Evolutionary conservation across 2,329 filamentous ascomycete species (phyloP).

Genomic region (Fusarium sterilihyphosum): DNA sequence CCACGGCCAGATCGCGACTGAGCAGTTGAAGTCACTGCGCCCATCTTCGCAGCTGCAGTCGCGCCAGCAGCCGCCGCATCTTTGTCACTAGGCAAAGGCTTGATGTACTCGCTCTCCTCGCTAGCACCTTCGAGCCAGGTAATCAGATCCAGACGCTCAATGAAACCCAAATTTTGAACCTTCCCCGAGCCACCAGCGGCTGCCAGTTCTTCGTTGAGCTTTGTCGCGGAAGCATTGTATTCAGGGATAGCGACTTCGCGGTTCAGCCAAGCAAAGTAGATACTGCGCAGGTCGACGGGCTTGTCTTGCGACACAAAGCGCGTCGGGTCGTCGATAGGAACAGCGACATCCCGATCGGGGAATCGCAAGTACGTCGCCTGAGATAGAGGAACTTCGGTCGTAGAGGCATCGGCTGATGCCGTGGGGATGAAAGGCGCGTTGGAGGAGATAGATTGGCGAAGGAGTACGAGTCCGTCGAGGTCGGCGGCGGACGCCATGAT

Average conservation of each 20-base stretch:
- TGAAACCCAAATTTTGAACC: slow-evolving; percentile 90
- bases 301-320: slow-evolving; percentile 84
- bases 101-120: slow-evolving; percentile 93
- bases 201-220: slow-evolving; percentile 80
- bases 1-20: slow-evolving; percentile 68
- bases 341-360: slow-evolving; percentile 67
- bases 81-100: slow-evolving; percentile 75
- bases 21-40: slow-evolving; percentile 55
- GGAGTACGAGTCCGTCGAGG: slow-evolving; percentile 81
- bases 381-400: slow-evolving; percentile 72
- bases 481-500: slow-evolving; percentile 67
- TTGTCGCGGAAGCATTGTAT: slow-evolving; percentile 85
- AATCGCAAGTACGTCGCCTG: slow-evolving; percentile 84
- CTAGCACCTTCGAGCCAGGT: slow-evolving; percentile 92
- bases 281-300: slow-evolving; percentile 87
- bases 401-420: slow-evolving; percentile 72
- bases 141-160: slow-evolving; percentile 89
- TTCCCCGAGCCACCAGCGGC: slow-evolving; percentile 69
- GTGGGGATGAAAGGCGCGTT: slow-evolving; percentile 77
- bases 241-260: slow-evolving; percentile 89
- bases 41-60: slow-evolving; percentile 50
- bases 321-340: slow-evolving; percentile 78
- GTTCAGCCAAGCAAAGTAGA: slow-evolving; percentile 96
- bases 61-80: slow-evolving; percentile 54
- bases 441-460: slow-evolving; percentile 83